phyloP scores from a whole-genome alignment of 163 green algal genomes.

The Coccomyxa subellipsoidea region DNA sequence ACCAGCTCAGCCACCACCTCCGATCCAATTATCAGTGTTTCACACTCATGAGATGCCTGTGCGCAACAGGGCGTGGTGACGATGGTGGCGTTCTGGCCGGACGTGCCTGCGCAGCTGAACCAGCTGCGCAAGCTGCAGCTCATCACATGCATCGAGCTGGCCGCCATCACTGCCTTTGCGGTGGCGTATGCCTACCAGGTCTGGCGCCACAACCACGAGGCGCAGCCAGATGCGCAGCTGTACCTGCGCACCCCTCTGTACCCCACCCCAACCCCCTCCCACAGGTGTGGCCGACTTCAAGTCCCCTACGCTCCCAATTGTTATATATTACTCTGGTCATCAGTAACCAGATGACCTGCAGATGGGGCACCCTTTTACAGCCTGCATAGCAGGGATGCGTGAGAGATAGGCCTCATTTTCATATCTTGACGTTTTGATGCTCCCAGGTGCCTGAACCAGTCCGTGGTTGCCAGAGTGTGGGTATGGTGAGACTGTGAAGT shows the following conservation, averaged over 20 bases:
- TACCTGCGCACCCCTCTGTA: constrained; percentile 7
- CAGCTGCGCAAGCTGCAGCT: constrained; percentile 12
- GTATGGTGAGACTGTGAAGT: no score
- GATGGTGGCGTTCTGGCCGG: constrained; percentile 6
- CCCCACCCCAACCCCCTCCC: not conserved
- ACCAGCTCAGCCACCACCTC: no score
- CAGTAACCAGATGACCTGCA: no score
- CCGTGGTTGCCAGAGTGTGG: no score
- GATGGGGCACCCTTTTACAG: no score
- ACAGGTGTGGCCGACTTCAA: not conserved
- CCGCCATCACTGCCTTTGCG: constrained; percentile 1
- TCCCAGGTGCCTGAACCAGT: no score
- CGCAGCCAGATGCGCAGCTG: constrained; percentile 11
- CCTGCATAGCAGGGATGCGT: no score
- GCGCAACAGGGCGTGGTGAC: not conserved
- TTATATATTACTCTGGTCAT: no score
- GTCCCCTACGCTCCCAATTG: no score
- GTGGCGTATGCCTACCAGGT: not conserved
- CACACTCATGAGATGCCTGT: not conserved
- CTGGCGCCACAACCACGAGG: constrained; percentile 3
- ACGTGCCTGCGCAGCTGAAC: not conserved
- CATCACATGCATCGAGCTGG: constrained; percentile 2
- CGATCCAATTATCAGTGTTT: no score
- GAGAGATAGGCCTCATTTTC: no score
- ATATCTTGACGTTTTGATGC: no score